Conservation (phyloP, 1,139 yeast species). For the Barnettozyma hawaiiensis region DNA sequence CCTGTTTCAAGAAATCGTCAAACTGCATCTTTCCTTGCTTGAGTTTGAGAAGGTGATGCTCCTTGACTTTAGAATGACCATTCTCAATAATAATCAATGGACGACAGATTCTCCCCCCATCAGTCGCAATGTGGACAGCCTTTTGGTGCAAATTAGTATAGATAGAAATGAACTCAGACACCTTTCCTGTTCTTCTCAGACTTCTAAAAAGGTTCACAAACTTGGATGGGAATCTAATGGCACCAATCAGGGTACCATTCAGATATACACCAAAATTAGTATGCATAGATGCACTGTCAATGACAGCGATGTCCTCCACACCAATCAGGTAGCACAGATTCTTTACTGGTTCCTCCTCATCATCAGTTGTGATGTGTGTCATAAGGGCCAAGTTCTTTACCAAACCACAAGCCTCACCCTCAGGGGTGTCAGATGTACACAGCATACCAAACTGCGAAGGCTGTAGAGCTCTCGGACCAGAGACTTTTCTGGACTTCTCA, state of each 20-base stretch:
- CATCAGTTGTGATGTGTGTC: conserved; percentile 99
- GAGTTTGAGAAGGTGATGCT: conserved; percentile 58
- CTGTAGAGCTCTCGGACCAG: conserved; percentile 98
- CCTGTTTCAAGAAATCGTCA: conserved; percentile 81
- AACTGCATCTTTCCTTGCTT: conserved; percentile 70
- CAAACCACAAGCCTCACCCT: conserved; percentile 99
- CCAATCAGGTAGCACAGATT: conserved; percentile 77
- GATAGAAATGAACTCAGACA: conserved; percentile 87
- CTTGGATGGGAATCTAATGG: conserved; percentile 76
- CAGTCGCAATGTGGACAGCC: conserved; percentile 97
- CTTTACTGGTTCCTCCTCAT: conserved; percentile 85
- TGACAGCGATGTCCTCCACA: conserved; percentile 75
- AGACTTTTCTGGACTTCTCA: conserved; percentile 94
- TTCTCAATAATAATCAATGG: conserved; percentile 84
- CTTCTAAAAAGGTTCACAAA: conserved; percentile 76
- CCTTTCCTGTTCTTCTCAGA: conserved; percentile 77
- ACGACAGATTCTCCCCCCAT: conserved; percentile 97
- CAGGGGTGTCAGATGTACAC: conserved; percentile 98
- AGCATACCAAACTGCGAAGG: conserved; percentile 99
- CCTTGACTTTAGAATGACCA: conserved; percentile 64
- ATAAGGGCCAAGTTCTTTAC: conserved; percentile 93
- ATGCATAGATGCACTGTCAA: conserved; percentile 83
- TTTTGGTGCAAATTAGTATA: conserved; percentile 84
- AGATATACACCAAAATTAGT: conserved; percentile 78
- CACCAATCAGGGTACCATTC: conserved; percentile 91